phyloP scores from a whole-genome alignment of 2,329 filamentous ascomycete genomes.

The Diplodia seriata region DNA sequence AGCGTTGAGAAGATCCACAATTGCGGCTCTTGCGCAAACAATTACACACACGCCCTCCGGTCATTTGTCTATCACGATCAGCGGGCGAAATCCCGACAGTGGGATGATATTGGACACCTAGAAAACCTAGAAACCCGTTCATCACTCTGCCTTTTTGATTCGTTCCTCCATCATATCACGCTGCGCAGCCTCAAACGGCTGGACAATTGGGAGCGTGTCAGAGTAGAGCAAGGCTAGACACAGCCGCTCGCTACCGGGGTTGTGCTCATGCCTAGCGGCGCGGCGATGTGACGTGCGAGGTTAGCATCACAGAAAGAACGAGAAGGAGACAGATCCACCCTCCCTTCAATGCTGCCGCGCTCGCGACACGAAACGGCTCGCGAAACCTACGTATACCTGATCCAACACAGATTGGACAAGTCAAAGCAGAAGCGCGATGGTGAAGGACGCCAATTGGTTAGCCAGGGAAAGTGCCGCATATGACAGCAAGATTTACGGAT shows the following conservation, averaged over 20 bases:
- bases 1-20: slow-evolving; percentile 27
- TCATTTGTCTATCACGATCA: neutral
- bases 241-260: neutral
- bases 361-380: neutral
- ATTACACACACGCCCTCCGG: slow-evolving; percentile 2
- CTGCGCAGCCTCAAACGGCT: neutral
- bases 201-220: neutral
- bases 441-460: neutral
- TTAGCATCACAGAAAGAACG: neutral
- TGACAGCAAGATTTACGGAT: neutral
- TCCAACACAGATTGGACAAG: neutral
- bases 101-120: neutral
- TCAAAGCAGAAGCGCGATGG: neutral
- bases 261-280: slow-evolving; percentile 1
- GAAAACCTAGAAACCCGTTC: neutral
- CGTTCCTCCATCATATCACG: neutral
- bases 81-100: neutral
- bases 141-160: neutral
- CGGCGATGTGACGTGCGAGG: neutral
- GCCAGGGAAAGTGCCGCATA: neutral
- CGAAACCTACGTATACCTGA: neutral
- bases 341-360: neutral
- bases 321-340: neutral
- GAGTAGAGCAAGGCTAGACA: slow-evolving; percentile 10
- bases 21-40: slow-evolving; percentile 24